These are phyloP conservation scores for Aspergillus ochraceus DNA, from an alignment of 2,329 filamentous ascomycete species.

Conservation along the genomic window DNA sequence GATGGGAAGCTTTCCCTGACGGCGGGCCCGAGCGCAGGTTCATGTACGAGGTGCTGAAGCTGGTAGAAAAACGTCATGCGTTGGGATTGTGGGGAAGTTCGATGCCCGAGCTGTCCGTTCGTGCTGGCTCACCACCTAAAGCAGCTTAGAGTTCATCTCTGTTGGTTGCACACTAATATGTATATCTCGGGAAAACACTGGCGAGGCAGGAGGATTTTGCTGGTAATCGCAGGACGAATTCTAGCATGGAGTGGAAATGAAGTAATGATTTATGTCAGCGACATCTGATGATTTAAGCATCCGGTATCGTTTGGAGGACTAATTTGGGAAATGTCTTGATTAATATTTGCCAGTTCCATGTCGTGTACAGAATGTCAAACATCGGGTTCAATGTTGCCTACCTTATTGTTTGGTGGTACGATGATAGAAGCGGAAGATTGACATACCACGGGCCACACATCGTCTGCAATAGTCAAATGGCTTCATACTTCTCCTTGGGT, in stretches of 20 bases:
- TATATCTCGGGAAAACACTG: not conserved
- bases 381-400: too few species aligned
- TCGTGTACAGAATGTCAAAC: too few species aligned
- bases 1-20: slow-evolving; percentile 38
- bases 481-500: too few species aligned
- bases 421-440: too few species aligned
- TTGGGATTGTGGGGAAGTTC: slow-evolving; percentile 36
- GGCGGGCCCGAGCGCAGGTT: slow-evolving; percentile 33
- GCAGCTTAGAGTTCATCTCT: not conserved
- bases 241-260: not conserved
- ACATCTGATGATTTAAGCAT: not conserved
- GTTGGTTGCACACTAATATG: not conserved
- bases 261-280: not conserved
- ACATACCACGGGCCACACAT: too few species aligned
- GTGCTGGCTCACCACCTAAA: slow-evolving; percentile 25
- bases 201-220: not conserved
- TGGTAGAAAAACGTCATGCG: slow-evolving; percentile 37
- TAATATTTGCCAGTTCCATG: too few species aligned
- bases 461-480: too few species aligned
- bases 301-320: not conserved
- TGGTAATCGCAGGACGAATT: not conserved
- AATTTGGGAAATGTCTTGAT: too few species aligned
- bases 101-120: slow-evolving; percentile 36
- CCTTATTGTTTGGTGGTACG: too few species aligned
- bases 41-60: slow-evolving; percentile 32